phyloP scores from a whole-genome alignment of 805 yeast species.

The Torulaspora quercuum region DNA sequence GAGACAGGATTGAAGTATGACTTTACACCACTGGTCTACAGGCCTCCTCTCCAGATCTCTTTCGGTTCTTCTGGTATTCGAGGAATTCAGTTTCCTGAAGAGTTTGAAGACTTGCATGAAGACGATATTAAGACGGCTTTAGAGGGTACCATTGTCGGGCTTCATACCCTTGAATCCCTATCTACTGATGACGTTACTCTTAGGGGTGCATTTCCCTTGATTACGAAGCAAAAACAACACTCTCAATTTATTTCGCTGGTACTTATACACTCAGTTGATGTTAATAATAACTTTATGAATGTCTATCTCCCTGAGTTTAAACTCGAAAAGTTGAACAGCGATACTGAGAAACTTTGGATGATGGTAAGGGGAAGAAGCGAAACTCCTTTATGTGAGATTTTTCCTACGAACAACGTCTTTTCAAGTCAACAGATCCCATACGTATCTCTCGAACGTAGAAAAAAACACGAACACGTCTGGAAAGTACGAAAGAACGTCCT shows the following conservation, averaged over 20 bases:
- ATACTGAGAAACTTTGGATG: slow-evolving; percentile 36
- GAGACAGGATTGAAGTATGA: slow-evolving; percentile 31
- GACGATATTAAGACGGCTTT: slow-evolving; percentile 37
- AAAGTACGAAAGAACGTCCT: slow-evolving; percentile 53
- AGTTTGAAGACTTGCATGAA: slow-evolving; percentile 31
- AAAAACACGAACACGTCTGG: slow-evolving; percentile 54
- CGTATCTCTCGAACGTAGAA: slow-evolving; percentile 38
- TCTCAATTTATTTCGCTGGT: slow-evolving; percentile 37
- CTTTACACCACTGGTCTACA: slow-evolving; percentile 42
- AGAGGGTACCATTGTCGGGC: slow-evolving; percentile 38
- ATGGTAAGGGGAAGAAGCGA: slow-evolving; percentile 63
- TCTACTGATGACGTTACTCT: slow-evolving; percentile 15
- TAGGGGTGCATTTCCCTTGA: slow-evolving; percentile 29
- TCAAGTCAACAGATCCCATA: slow-evolving; percentile 41
- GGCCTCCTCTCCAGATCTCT: slow-evolving; percentile 42
- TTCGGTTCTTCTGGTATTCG: slow-evolving; percentile 39
- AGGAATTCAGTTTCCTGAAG: slow-evolving; percentile 39
- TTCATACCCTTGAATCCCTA: slow-evolving; percentile 22
- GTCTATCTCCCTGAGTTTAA: slow-evolving; percentile 50
- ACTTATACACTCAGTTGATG: slow-evolving; percentile 64
- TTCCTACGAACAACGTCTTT: slow-evolving; percentile 28
- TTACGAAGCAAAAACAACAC: slow-evolving; percentile 12
- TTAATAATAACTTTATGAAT: slow-evolving; percentile 41
- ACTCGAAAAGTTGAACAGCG: slow-evolving; percentile 18
- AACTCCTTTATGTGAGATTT: slow-evolving; percentile 57